Evolutionary conservation across 2,329 filamentous ascomycete genomes (phyloP).

Genomic region (Elsinoe arachidis): DNA sequence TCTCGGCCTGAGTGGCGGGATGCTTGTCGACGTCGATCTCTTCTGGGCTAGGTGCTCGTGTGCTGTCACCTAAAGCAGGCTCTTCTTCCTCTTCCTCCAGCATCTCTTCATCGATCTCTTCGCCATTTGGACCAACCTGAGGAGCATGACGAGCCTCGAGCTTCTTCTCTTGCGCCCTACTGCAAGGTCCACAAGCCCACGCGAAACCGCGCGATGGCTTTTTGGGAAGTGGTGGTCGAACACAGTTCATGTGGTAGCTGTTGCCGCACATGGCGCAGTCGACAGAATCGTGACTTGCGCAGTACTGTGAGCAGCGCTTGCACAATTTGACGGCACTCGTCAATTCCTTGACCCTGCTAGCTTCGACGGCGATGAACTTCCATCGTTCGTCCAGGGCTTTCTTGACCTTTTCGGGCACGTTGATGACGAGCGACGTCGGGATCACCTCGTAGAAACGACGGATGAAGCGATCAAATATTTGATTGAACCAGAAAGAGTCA

Average conservation of each 20-base stretch:
- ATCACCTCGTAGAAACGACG: conserved; percentile 97
- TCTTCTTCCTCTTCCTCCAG: conserved; percentile 64
- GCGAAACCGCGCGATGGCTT: conserved; percentile 96
- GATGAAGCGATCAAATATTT: conserved; percentile 96
- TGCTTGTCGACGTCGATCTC: conserved; percentile 50
- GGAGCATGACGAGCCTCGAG: conserved; percentile 85
- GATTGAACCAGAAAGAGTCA: conserved; percentile 94
- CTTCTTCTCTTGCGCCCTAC: conserved; percentile 87
- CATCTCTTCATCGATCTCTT: conserved; percentile 55
- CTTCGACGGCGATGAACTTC: conserved; percentile 93
- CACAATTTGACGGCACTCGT: conserved; percentile 94
- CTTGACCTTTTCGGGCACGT: conserved; percentile 90
- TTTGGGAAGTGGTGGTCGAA: conserved; percentile 81
- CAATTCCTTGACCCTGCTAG: conserved; percentile 86
- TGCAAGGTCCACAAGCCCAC: conserved; percentile 95
- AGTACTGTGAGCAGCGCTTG: conserved; percentile 85
- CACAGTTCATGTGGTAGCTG: conserved; percentile 98
- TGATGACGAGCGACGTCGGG: conserved; percentile 84
- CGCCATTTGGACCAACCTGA: conserved; percentile 48
- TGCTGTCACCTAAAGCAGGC: conserved; percentile 48
- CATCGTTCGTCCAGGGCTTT: conserved; percentile 92
- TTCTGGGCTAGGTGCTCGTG: conserved; percentile 44
- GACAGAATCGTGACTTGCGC: conserved; percentile 89
- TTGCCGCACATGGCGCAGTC: conserved; percentile 91
- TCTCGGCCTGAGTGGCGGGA: conserved; percentile 70